phyloP scores from a whole-genome alignment of 345 rosid genomes.

The Populus deltoides region DNA sequence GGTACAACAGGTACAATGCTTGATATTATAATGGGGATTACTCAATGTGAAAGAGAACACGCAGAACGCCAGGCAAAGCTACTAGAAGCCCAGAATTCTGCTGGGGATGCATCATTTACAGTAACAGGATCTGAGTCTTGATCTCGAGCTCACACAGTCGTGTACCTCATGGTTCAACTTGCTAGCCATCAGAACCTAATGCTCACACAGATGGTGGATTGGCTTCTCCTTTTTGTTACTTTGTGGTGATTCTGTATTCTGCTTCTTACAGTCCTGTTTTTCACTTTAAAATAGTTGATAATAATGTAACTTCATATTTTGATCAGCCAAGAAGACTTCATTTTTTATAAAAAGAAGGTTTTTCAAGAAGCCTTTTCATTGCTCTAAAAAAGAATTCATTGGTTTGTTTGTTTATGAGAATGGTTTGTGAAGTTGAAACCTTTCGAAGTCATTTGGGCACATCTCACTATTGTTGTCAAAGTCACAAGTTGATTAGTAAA shows the following conservation, averaged over 20 bases:
- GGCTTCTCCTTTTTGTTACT: neutral
- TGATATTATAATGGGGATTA: constrained; percentile 83
- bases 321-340: neutral
- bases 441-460: neutral
- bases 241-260: neutral
- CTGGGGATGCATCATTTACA: constrained; percentile 22
- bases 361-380: neutral
- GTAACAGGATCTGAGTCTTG: constrained; percentile 17
- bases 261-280: neutral
- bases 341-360: neutral
- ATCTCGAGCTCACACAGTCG: neutral
- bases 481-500: too few species aligned
- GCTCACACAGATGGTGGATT: neutral
- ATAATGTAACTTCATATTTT: neutral
- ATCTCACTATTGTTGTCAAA: too few species aligned
- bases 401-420: neutral
- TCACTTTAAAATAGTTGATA: neutral
- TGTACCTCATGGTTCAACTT: neutral
- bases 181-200: neutral
- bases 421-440: neutral
- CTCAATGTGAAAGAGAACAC: constrained; percentile 92
- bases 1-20: constrained; percentile 98
- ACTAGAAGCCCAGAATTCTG: constrained; percentile 57
- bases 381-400: neutral
- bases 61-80: constrained; percentile 90